phyloP scores from a whole-genome alignment of 805 yeast species.

The Candida orba region DNA sequence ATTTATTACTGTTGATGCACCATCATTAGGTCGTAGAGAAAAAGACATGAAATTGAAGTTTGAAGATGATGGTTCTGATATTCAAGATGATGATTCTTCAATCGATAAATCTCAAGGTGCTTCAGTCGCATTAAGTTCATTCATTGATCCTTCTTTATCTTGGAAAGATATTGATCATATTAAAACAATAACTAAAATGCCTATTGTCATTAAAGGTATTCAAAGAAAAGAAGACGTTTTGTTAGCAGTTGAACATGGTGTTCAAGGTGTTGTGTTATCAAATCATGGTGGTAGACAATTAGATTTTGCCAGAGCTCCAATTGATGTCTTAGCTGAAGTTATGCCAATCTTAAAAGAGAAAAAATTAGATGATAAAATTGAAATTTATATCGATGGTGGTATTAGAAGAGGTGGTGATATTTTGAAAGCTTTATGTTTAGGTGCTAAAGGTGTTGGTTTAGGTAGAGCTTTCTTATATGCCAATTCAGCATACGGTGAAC shows the following conservation, averaged over 20 bases:
- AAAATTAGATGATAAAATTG: slow-evolving; percentile 43
- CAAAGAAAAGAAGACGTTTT: slow-evolving; percentile 76
- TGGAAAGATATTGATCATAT: slow-evolving; percentile 63
- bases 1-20: slow-evolving; percentile 90
- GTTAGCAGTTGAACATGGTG: slow-evolving; percentile 63
- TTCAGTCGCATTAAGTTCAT: slow-evolving; percentile 77
- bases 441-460: slow-evolving; percentile 65
- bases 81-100: slow-evolving; percentile 39
- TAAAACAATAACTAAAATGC: slow-evolving; percentile 49
- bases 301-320: slow-evolving; percentile 74
- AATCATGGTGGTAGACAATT: slow-evolving; percentile 90
- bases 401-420: slow-evolving; percentile 63
- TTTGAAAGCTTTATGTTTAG: slow-evolving; percentile 58
- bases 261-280: slow-evolving; percentile 73
- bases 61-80: slow-evolving; percentile 36
- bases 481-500: slow-evolving; percentile 55
- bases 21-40: slow-evolving; percentile 85
- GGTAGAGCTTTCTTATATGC: slow-evolving; percentile 66
- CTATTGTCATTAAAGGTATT: slow-evolving; percentile 75
- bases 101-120: slow-evolving; percentile 77
- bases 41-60: slow-evolving; percentile 72
- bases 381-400: slow-evolving; percentile 63
- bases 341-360: slow-evolving; percentile 43
- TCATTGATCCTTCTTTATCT: slow-evolving; percentile 62
- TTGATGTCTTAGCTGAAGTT: slow-evolving; percentile 67